These are phyloP conservation scores for Calonectria pauciramosa DNA, from an alignment of 2,329 filamentous ascomycete genomes.

Conservation along the genomic window DNA sequence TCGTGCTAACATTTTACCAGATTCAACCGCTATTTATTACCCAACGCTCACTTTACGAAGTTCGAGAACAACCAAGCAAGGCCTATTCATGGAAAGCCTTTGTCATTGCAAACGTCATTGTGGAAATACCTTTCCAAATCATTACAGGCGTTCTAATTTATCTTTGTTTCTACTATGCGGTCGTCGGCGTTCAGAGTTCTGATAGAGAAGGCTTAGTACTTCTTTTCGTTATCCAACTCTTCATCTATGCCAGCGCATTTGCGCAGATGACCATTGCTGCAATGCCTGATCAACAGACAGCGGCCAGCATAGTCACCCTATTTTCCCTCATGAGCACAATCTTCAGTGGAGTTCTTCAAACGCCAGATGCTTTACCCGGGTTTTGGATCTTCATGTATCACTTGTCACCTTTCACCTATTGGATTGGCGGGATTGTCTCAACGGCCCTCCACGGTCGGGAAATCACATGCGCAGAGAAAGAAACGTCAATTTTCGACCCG, in stretches of 20 bases:
- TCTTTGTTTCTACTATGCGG: constrained; percentile 77
- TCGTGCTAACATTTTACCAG: constrained; percentile 49
- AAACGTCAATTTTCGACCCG: constrained; percentile 75
- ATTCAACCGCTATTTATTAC: constrained; percentile 84
- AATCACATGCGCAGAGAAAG: constrained; percentile 66
- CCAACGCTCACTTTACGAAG: constrained; percentile 81
- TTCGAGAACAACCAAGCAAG: constrained; percentile 81
- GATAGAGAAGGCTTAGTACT: constrained; percentile 76
- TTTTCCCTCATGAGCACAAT: constrained; percentile 70
- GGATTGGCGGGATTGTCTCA: constrained; percentile 76
- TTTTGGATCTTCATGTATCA: constrained; percentile 86
- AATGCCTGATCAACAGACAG: constrained; percentile 77
- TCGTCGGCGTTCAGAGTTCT: constrained; percentile 62
- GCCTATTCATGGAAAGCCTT: constrained; percentile 83
- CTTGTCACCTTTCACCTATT: constrained; percentile 76
- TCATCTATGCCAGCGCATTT: constrained; percentile 80
- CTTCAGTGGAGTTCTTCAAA: constrained; percentile 76
- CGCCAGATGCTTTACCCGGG: constrained; percentile 69
- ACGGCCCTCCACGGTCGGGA: constrained; percentile 71
- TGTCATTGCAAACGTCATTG: constrained; percentile 77
- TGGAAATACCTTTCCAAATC: constrained; percentile 80
- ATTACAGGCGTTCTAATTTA: constrained; percentile 74
- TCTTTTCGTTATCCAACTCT: constrained; percentile 74
- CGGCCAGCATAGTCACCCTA: constrained; percentile 72
- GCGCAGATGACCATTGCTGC: constrained; percentile 81